Evolutionary conservation across 306 rosid species (phyloP), one percentile per base, ranked within the genome.

Genomic region (Cicer cuneatum): DNA sequence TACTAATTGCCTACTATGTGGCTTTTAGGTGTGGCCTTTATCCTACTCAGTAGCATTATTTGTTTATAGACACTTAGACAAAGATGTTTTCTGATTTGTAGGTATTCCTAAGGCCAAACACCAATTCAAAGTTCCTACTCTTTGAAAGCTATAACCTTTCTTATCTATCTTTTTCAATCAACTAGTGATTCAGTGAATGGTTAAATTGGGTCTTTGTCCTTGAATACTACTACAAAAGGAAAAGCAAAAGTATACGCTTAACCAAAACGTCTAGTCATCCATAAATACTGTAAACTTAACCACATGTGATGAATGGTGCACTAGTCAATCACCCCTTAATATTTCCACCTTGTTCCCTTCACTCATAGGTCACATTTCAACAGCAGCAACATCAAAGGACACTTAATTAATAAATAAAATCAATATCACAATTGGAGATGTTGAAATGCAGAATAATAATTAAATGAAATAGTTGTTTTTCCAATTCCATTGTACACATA

Each of bases 111-210:
- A 62, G 64, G 78, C 72, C 85, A 70, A 74, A 81, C 42, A 24
- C 66, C 75, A 75, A 77, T 74, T 78, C 84, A 83, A 76, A 73
- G 72, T 82, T 73, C 71, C 82, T 52, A 56, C 73, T 83, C 79
- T 72, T 78, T 76, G 86, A 79, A 84, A 75, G 82, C 89, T 79
- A 60, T 45, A 51, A 74, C 19, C 70, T 81, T 85, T 74, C 89
- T 76, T 40, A 62, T 77, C 82, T 72, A 74, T 69, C 85, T 43
- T 86, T 89, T 83, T 84, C 77, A 74, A 83, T 78, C 82, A 83
- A 69, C 86, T 83, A 65, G 66, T 72, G 83, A 69, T 41, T 65
- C 78, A 77, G 86, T 69, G 81, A 80, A 48, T 76, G 59, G 75
- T 42, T 71, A 64, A 60, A 66, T 81, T 52, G 74, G 72, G 83